Evolutionary conservation across 2,329 filamentous ascomycete species (phyloP), one percentile per base, ranked within the genome.

Genomic region (Venturia asperata): DNA sequence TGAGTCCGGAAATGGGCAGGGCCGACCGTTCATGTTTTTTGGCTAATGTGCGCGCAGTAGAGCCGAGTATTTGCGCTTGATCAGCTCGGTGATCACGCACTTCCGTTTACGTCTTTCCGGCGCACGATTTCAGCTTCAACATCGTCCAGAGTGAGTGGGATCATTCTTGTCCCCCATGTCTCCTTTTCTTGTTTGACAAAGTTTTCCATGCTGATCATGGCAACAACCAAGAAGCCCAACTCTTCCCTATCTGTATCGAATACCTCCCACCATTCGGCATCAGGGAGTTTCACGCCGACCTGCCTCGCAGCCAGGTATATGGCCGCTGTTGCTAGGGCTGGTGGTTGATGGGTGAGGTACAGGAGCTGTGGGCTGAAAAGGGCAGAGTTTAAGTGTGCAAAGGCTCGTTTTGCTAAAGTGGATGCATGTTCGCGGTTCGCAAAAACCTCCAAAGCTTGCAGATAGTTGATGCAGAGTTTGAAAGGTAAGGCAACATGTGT

Each of bases 221-320:
- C 92, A 13, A 97, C 90, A 3, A 96, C 92, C 66, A 97, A 77
- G 70, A 97, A 97, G 0, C 94, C 94, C 43, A 99, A 81, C 74
- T 96, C 92, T 79, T 99, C 94, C 62, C 94, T 83, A 71, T 97
- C 92, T 9, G 94, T 90, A 75, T 99, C 94, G 74, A 97, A 97
- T 0, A 97, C 91, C 76, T 97, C 92, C 94, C 94, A 99, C 94
- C 94, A 99, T 68, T 91, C 87, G 61, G 84, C 85, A 68, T 89
- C 89, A 0, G 93, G 91, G 77, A 97, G 82, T 74, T 90, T 92
- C 15, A 89, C 85, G 0, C 83, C 87, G 0, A 85, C 75, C 69
- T 97, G 92, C 56, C 87, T 83, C 0, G 91, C 89, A 0, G 93
- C 90, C n/a, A 91, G 85, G 74, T 97, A 99, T 41, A 97, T 89